Evolutionary conservation across 1,139 yeast genomes (phyloP).

Genomic region (Debaryomyces robertsiae): DNA sequence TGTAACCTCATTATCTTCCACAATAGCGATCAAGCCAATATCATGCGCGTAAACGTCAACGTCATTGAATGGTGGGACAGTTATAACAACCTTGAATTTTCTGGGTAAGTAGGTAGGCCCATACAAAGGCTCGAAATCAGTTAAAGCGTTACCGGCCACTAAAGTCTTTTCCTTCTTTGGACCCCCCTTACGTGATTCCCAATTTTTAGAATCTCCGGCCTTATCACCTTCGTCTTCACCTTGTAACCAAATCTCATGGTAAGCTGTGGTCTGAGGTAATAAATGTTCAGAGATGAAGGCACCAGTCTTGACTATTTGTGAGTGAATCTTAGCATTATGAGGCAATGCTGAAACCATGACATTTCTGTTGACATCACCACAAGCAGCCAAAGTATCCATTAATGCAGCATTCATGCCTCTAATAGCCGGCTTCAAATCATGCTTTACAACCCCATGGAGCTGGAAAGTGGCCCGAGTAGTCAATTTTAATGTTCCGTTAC

Average conservation of each 20-base stretch:
- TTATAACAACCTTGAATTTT: slow-evolving; percentile 91
- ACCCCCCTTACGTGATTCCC: slow-evolving; percentile 74
- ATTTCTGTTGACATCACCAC: slow-evolving; percentile 98
- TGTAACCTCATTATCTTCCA: slow-evolving; percentile 60
- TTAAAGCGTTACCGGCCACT: slow-evolving; percentile 86
- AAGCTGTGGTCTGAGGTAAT: slow-evolving; percentile 90
- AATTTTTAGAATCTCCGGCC: slow-evolving; percentile 66
- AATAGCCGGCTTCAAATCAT: slow-evolving; percentile 84
- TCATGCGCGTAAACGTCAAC: slow-evolving; percentile 97
- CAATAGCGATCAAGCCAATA: slow-evolving; percentile 88
- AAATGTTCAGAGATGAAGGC: slow-evolving; percentile 74
- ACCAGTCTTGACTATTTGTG: slow-evolving; percentile 68
- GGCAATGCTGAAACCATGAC: slow-evolving; percentile 92
- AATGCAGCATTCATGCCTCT: slow-evolving; percentile 90
- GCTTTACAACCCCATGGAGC: slow-evolving; percentile 92
- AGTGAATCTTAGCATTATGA: slow-evolving; percentile 77
- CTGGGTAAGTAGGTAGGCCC: slow-evolving; percentile 90
- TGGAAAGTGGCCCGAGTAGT: slow-evolving; percentile 98
- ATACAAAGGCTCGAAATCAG: slow-evolving; percentile 84
- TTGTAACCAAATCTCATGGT: slow-evolving; percentile 95
- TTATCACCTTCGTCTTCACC: slow-evolving; percentile 79
- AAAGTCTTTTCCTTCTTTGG: slow-evolving; percentile 79
- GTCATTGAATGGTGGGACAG: slow-evolving; percentile 96
- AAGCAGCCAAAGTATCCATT: slow-evolving; percentile 94
- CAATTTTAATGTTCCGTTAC: slow-evolving; percentile 91